Evolutionary conservation across 1,284 basidiomycete species (phyloP).

Genomic region (Mycosarcoma mackinlayi): DNA sequence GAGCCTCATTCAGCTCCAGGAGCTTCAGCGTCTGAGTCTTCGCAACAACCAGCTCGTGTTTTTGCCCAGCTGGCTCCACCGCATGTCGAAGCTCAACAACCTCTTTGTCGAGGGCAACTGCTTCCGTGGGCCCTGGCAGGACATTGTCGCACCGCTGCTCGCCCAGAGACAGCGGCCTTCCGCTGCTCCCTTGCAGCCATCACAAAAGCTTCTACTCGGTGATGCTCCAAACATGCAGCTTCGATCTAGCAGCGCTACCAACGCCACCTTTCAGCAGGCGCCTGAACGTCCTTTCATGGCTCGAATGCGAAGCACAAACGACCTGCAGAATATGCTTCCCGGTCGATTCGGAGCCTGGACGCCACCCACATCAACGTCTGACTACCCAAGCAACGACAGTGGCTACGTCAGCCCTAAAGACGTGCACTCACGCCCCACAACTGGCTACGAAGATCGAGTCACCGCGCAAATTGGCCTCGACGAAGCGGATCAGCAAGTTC

Average conservation of each 20-base stretch:
- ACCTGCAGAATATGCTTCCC: conserved; percentile 26
- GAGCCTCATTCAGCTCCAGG: conserved; percentile 71
- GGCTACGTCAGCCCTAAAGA: conserved; percentile 21
- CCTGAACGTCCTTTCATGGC: conserved; percentile 20
- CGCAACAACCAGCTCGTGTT: conserved; percentile 86
- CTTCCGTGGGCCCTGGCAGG: conserved; percentile 89
- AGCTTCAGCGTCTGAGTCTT: conserved; percentile 85
- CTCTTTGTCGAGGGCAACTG: conserved; percentile 92
- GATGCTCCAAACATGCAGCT: neutral
- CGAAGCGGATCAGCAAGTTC: conserved; percentile 11
- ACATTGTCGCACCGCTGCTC: conserved; percentile 73
- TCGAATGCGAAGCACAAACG: conserved; percentile 45
- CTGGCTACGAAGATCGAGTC: conserved; percentile 17
- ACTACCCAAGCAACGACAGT: conserved; percentile 23
- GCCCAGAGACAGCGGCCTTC: neutral
- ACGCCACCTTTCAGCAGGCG: neutral
- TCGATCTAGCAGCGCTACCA: conserved; percentile 9
- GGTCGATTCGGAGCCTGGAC: conserved; percentile 10
- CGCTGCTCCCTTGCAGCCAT: conserved; percentile 2
- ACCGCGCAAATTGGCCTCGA: conserved; percentile 4
- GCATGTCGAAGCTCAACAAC: conserved; percentile 82
- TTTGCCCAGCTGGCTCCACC: conserved; percentile 92
- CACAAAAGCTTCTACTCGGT: conserved; percentile 1
- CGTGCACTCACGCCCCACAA: conserved; percentile 10
- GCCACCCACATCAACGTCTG: conserved; percentile 17